phyloP scores from a whole-genome alignment of 352 stramenopile genomes.

The Globisporangium nagaii region DNA sequence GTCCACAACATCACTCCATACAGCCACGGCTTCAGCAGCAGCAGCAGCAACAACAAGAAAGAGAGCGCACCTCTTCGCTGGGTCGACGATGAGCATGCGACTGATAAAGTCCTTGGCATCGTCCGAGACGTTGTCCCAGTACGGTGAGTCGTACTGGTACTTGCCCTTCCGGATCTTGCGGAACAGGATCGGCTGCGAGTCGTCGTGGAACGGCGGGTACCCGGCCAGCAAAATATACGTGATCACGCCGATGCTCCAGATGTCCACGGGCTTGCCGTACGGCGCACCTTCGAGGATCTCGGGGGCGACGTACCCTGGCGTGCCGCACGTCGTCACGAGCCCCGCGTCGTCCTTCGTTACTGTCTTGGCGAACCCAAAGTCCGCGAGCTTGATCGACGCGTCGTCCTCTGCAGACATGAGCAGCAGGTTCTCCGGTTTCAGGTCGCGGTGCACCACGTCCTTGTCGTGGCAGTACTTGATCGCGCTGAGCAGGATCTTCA shows the following conservation, averaged over 20 bases:
- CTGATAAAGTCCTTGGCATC: conserved; percentile 89
- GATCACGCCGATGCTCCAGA: conserved; percentile 89
- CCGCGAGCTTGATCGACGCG: conserved; percentile 87
- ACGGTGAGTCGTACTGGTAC: conserved; percentile 84
- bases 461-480: conserved; percentile 88
- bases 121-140: conserved; percentile 87
- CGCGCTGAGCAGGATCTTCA: conserved; percentile 71
- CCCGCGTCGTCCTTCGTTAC: conserved; percentile 53
- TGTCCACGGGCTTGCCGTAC: conserved; percentile 79
- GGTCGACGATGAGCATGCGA: conserved; percentile 80
- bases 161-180: conserved; percentile 82
- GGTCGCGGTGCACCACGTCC: conserved; percentile 77
- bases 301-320: conserved; percentile 68
- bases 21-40: background rate
- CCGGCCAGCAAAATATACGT: conserved; percentile 84
- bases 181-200: conserved; percentile 92
- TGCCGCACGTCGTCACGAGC: conserved; percentile 74
- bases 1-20: background rate
- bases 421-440: conserved; percentile 88
- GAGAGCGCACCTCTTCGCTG: conserved; percentile 51
- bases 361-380: conserved; percentile 92
- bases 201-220: conserved; percentile 89
- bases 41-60: too few relatives aligned
- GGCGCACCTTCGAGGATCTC: conserved; percentile 71
- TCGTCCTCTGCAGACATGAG: conserved; percentile 80